Percentiles rank a stretch among this genome's conserved stretches.
These are phyloP conservation scores for Alternaria angustiovoidea DNA, from an alignment of 2,329 filamentous ascomycete species.

Conservation along the genomic window DNA sequence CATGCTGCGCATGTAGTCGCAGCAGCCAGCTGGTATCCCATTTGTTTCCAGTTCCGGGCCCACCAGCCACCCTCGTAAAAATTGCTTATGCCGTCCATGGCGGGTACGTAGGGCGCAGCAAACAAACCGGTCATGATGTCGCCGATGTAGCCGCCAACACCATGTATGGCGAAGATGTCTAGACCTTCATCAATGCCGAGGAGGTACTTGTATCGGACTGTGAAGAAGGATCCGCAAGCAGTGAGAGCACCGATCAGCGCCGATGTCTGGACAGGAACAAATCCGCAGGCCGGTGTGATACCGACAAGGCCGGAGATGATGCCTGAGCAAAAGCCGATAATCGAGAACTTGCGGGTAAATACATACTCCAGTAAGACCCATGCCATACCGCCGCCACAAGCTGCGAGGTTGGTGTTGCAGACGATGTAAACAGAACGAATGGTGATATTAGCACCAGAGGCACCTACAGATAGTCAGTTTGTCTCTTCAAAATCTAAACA, in stretches of 20 bases:
- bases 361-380: slow-evolving; percentile 65
- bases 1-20: slow-evolving; percentile 64
- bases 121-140: slow-evolving; percentile 67
- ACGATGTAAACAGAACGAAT: slow-evolving; percentile 64
- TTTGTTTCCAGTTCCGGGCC: slow-evolving; percentile 62
- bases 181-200: slow-evolving; percentile 65
- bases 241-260: slow-evolving; percentile 63
- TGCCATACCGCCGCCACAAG: slow-evolving; percentile 62
- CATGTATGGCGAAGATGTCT: slow-evolving; percentile 68
- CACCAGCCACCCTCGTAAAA: slow-evolving; percentile 60
- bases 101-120: slow-evolving; percentile 59
- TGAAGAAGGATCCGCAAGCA: slow-evolving; percentile 57
- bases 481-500: no score
- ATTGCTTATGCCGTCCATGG: slow-evolving; percentile 61
- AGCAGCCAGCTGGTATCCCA: slow-evolving; percentile 66
- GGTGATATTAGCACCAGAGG: slow-evolving; percentile 59
- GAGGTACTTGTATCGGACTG: slow-evolving; percentile 59
- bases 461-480: slow-evolving; percentile 20
- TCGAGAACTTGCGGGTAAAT: slow-evolving; percentile 58
- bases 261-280: slow-evolving; percentile 61
- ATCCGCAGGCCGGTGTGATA: slow-evolving; percentile 67
- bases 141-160: slow-evolving; percentile 66
- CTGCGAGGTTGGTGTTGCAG: slow-evolving; percentile 67
- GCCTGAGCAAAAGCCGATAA: slow-evolving; percentile 63
- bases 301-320: slow-evolving; percentile 66